Base-by-base conservation (phyloP, 1,284 basidiomycete species). In the Pyrrhoderma lamaoense region DNA sequence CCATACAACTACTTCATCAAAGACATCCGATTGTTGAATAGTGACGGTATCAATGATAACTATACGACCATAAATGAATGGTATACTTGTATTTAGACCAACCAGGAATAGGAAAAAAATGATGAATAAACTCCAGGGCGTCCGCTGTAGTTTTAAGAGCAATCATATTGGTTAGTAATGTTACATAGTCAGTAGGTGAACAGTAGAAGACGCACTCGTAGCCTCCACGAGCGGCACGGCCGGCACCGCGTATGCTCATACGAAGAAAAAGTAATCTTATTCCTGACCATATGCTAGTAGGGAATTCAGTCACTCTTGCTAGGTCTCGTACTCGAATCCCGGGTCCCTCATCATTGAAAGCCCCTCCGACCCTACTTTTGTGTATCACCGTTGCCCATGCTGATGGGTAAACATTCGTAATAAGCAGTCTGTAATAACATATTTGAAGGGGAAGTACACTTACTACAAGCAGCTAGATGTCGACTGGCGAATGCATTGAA, bases 351-450 rank as follows among this genome's bases (percentile, higher is more conserved):
- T n/a, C n/a, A n/a, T n/a, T n/a, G n/a, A n/a, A n/a, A n/a, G n/a
- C 49, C n/a, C n/a, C 19, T 25, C 21, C 38, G 8, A n/a, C 23
- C 34, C 53, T 21, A 53, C 53, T 36, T 37, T n/a, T 31, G 59
- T 74, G 69, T 16, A 73, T 70, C 8, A 73, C 56, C 2, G 68
- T 73, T 2, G 70, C 70, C 70, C 72, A 73, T 3, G 67, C 71
- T 72, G 38, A 31, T 11, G 11, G 27, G 27, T 5, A 31, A 31
- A 5, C 27, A 31, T 31, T 5, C 11, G 27, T 5, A 11, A 5
- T 5, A 5, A 69, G 38, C 40, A 53, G 42, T 38, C 36, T 19
- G 43, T 18, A 44, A 45, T 3, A 48, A 42, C 34, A 18, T 21
- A 21, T 21, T 21, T 31, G n/a, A 42, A 35, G 14, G 18, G 27